Evolutionary conservation across 192 early-diverging fungal genomes (phyloP), one percentile per base, ranked within the genome.

Genomic region (Rhizoclosmatium sp.): DNA sequence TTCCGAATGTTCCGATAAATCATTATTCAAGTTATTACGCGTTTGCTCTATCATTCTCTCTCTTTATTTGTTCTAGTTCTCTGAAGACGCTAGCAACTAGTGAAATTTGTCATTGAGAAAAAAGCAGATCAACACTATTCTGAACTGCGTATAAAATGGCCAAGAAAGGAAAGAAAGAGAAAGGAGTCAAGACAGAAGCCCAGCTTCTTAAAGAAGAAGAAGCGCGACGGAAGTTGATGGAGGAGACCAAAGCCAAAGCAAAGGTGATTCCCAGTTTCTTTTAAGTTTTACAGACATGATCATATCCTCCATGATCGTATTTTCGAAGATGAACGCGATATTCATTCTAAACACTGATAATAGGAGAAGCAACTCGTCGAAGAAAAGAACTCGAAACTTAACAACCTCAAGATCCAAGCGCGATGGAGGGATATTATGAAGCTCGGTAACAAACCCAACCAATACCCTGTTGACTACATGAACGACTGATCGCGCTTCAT

Each of bases 381-480:
- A 68, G 85, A 87, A 69, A 87, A 89, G 56, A 87, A 85, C 72
- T 81, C 85, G 51, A 83, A 82, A 49, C 73, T 91, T 23, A 91
- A 90, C 68, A 59, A 61, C 40, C 71, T 90, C 65, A 91, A 91
- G 78, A 89, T 91, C 44, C 84, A 90, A 69, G 87, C 80, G 58
- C 70, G 85, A 85, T 91, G 90, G 90, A 48, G 87, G 48, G 88
- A 89, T 31, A 83, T 91, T n/a, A 91, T 91, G 90, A 91, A 88
- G 48, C 69, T 71, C 19, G 87, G 88, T 91, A 72, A 40, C 48
- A 3, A 2, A 5, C 16, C 5, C 41, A 56, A 74, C n/a, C 54
- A 10, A 64, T n/a, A 16, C 21, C 19, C 12, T 56, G 39, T 3
- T 59, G 23, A 19, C 3, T 4, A 73, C n/a, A 21, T 19, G 10